Evolutionary conservation across 1,139 yeast species (phyloP), one percentile per base, ranked within the genome.

Genomic region (Arxiozyma bovina): DNA sequence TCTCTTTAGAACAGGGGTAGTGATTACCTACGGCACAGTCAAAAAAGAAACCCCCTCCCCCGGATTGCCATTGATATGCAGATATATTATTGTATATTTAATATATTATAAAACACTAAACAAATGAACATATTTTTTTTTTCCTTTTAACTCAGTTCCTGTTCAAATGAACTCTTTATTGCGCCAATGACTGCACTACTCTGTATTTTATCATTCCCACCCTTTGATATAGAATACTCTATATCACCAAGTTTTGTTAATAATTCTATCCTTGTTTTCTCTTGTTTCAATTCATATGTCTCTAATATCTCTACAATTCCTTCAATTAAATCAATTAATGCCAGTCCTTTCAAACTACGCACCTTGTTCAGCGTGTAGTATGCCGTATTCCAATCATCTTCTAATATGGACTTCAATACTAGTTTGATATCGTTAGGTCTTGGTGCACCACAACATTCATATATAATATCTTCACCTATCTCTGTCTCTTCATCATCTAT

Each of bases 381-480:
- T 0, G 96, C 81, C 3, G 91, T 82, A 22, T 87, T 79, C 96
- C 97, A 91, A 65, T 90, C 96, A 58, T 89, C 96, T 61, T 82
- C 83, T 67, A 94, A 74, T 42, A 93, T 82, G 8, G 93, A 79
- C 60, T 85, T 85, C 58, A 93, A 74, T 12, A 89, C 83, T 0
- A 82, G 74, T 63, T 86, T 87, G 41, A 93, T 78, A 62, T 91
- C 97, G 50, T 77, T 78, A 0, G 99, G 99, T 61, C 86, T 87
- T 1, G 99, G 98, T 0, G 96, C 91, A 2, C 99, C 99, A 51
- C 94, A 84, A 70, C 98, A 91, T 62, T 91, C 96, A 69, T 88
- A 94, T 42, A 94, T 83, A 82, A 87, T 85, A 55, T 81, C 81
- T 48, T 77, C 79, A 41, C 85, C 80, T 44, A 91, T 84, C 54